Percentiles rank a stretch among this genome's conserved stretches.
phyloP scores from a whole-genome alignment of 768 basidiomycete genomes.

The Phaeotremella skinneri region DNA sequence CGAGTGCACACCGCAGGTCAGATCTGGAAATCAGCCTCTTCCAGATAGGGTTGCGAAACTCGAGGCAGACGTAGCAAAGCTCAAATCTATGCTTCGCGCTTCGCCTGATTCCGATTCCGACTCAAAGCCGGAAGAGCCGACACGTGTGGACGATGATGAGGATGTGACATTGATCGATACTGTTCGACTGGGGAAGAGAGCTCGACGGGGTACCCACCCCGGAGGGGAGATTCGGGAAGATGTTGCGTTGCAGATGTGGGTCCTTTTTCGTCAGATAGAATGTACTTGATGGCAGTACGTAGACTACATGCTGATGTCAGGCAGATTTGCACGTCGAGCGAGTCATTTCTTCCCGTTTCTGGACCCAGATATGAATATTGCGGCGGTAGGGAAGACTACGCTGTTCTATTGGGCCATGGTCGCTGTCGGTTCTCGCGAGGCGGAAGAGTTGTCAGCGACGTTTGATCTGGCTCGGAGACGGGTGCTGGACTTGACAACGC shows the following conservation, averaged over 20 bases:
- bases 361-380: not conserved
- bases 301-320: too few relatives aligned
- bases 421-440: not conserved
- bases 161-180: not conserved
- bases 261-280: not conserved
- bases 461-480: not conserved
- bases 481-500: not conserved
- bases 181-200: not conserved
- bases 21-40: not conserved
- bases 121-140: not conserved
- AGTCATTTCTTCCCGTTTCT: slow-evolving; percentile 4
- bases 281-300: not conserved
- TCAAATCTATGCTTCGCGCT: slow-evolving; percentile 1
- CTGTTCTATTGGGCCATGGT: slow-evolving; percentile 2
- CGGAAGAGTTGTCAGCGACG: slow-evolving; percentile 1
- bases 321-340: not conserved
- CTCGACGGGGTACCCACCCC: not conserved
- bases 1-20: not conserved
- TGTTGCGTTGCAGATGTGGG: slow-evolving; percentile 1
- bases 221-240: not conserved
- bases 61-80: not conserved
- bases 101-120: not conserved
- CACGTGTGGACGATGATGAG: not conserved
- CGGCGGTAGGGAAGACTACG: not conserved
- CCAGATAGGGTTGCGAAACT: slow-evolving; percentile 1